Evolutionary conservation across 2,329 filamentous ascomycete genomes (phyloP).

Genomic region (Cladosporium austrohemisphaericum): DNA sequence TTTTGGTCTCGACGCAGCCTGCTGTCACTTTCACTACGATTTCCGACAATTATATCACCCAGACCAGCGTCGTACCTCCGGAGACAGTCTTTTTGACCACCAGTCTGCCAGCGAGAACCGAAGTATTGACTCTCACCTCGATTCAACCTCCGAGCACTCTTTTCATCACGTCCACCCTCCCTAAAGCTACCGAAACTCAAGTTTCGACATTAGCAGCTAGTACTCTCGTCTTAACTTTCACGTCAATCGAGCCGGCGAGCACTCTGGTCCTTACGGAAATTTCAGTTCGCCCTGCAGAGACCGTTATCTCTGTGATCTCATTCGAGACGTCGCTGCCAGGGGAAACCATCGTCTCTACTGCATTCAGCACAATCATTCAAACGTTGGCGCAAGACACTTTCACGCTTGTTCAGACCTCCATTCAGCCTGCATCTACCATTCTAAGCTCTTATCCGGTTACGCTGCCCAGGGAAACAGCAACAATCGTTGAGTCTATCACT

Average conservation of each 20-base stretch:
- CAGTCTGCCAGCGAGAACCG: background rate
- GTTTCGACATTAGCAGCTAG: too few species aligned
- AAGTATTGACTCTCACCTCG: background rate
- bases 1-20: background rate
- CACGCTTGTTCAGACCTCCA: too few species aligned
- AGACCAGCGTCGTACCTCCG: background rate
- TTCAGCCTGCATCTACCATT: background rate
- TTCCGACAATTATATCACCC: background rate
- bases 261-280: too few species aligned
- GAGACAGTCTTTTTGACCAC: background rate
- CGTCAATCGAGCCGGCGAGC: too few species aligned
- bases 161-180: background rate
- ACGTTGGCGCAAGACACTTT: too few species aligned
- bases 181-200: background rate
- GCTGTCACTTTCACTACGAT: background rate
- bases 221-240: too few species aligned
- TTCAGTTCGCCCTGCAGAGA: too few species aligned
- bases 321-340: too few species aligned
- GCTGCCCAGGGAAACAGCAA: background rate
- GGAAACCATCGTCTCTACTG: too few species aligned
- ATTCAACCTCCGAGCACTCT: background rate
- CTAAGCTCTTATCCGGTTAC: background rate
- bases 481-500: too few species aligned
- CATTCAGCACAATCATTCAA: too few species aligned
- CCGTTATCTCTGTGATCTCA: too few species aligned